Evolutionary conservation across 768 basidiomycete genomes (phyloP), one percentile per base, ranked within the genome.

Genomic region (Rhodotorula sphaerocarpa): DNA sequence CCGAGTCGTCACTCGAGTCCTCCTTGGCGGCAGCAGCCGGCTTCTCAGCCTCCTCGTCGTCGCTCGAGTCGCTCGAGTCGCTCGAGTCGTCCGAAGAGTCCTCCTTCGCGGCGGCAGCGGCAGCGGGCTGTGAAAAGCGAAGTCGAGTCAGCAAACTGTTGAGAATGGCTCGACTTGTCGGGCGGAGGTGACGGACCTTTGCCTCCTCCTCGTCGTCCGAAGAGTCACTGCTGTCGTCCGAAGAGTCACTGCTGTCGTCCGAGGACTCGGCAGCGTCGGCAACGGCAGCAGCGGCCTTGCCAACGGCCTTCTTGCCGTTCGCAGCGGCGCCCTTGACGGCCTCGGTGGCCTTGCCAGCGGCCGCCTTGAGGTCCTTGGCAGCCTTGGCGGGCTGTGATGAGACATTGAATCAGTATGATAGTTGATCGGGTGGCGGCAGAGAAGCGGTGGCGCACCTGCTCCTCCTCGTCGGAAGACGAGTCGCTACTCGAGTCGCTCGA

Each of bases 401-500:
- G n/a, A n/a, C n/a, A n/a, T n/a, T n/a, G n/a, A n/a, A n/a, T n/a
- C n/a, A n/a, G n/a, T n/a, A n/a, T n/a, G n/a, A n/a, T n/a, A n/a
- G n/a, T n/a, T n/a, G n/a, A n/a, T 20, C 27, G 15, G 52, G 14
- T 41, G 39, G 6, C 28, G 41, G 52, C 16, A 18, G n/a, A 43
- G 23, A 28, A 4, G 39, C n/a, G 21, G 20, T 25, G 16, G 12
- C 43, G 27, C 31, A 45, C 33, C n/a, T n/a, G 25, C 15, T 53
- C 52, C 42, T 45, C 47, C 39, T 67, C 73, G 45, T 75, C 74
- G 11, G 52, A 50, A 39, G 50, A 55, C 54, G 76, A 75, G 45
- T 46, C 45, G n/a, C 16, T 20, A 25, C 45, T 46, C 21, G 64
- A 66, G 34, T 66, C 71, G 36, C 23, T 11, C 50, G 61, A 71